Percentiles rank a stretch among this genome's conserved stretches.
Evolutionary conservation across 1,284 basidiomycete genomes (phyloP).

Genomic region (Gomphus sp.): DNA sequence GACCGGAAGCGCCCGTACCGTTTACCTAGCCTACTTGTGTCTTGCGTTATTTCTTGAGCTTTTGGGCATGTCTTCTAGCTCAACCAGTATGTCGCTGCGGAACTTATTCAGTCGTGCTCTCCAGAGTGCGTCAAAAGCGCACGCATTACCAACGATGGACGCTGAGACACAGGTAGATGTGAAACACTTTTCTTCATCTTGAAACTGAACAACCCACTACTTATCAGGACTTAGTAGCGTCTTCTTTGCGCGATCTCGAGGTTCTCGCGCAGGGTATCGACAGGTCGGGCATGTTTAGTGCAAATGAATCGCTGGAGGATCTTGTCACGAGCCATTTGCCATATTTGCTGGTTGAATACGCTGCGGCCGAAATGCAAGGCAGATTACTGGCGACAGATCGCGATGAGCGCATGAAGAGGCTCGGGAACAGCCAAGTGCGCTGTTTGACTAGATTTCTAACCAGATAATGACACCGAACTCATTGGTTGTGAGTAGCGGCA

Average conservation of each 20-base stretch:
- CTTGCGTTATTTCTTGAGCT: background rate
- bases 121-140: conserved; percentile 32
- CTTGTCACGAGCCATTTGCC: conserved; percentile 73
- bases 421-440: conserved; percentile 55
- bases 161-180: conserved; percentile 39
- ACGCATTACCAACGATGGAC: conserved; percentile 35
- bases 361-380: conserved; percentile 63
- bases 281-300: conserved; percentile 69
- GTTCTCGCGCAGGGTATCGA: conserved; percentile 40
- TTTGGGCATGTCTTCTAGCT: background rate
- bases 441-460: background rate
- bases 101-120: conserved; percentile 37
- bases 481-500: conserved; percentile 35
- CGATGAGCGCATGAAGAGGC: conserved; percentile 46
- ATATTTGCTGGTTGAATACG: conserved; percentile 74
- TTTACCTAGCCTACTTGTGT: background rate
- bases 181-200: background rate
- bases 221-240: conserved; percentile 46
- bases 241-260: conserved; percentile 43
- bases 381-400: conserved; percentile 51
- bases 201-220: background rate
- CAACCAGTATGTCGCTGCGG: conserved; percentile 21
- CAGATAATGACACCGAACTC: conserved; percentile 15
- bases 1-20: background rate
- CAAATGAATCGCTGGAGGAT: conserved; percentile 82